Evolutionary conservation across 495 filamentous ascomycete species (phyloP).

Genomic region (Hypoxylon lenormandii): DNA sequence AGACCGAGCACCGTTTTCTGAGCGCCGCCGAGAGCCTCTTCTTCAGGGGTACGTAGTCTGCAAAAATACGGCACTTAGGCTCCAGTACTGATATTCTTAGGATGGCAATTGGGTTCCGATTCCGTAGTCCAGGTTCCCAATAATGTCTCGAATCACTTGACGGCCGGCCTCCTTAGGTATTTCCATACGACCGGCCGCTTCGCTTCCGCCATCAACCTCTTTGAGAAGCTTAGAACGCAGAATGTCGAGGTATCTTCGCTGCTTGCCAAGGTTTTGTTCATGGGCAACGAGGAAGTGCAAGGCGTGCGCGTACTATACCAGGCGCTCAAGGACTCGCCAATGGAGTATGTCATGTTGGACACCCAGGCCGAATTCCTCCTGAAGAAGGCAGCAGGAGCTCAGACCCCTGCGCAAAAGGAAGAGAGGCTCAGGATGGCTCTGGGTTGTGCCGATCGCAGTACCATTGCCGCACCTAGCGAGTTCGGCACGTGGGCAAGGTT

Average conservation of each 20-base stretch:
- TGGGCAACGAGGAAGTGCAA: constrained; percentile 95
- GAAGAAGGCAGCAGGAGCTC: constrained; percentile 74
- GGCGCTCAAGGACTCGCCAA: constrained; percentile 86
- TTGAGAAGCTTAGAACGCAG: constrained; percentile 90
- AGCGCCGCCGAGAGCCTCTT: constrained; percentile 95
- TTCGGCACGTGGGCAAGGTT: constrained; percentile 96
- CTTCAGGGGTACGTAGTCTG: constrained; percentile 77
- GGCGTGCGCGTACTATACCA: constrained; percentile 89
- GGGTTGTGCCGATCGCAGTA: constrained; percentile 91
- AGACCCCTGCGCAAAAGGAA: constrained; percentile 62
- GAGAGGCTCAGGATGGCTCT: constrained; percentile 80
- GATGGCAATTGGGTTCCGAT: constrained; percentile 95
- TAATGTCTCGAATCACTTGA: constrained; percentile 94
- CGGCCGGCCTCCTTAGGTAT: constrained; percentile 91
- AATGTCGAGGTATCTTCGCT: constrained; percentile 95
- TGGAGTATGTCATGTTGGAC: constrained; percentile 95
- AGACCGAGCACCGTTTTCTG: constrained; percentile 95
- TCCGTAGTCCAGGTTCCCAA: constrained; percentile 98
- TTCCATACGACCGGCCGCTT: constrained; percentile 96
- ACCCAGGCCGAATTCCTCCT: constrained; percentile 93
- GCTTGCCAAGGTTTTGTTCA: constrained; percentile 85
- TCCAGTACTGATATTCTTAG: constrained; percentile 57
- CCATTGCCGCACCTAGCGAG: constrained; percentile 93
- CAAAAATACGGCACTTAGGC: not conserved
- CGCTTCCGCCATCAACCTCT: constrained; percentile 95